phyloP scores from a whole-genome alignment of 2,329 filamentous ascomycete species.

The Gremmenia infestans region DNA sequence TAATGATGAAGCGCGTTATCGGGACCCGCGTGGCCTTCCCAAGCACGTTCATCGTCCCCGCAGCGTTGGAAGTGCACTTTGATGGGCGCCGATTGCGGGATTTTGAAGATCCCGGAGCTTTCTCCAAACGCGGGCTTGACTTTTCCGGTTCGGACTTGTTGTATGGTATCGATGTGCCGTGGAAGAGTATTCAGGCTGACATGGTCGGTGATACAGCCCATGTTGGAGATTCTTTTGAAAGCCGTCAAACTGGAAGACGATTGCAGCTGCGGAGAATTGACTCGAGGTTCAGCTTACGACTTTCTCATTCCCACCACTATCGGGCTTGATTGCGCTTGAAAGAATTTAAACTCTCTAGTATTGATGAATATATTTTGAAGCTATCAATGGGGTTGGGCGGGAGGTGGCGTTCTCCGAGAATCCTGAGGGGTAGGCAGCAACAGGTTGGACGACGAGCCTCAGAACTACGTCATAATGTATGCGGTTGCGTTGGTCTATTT shows the following conservation, averaged over 20 bases:
- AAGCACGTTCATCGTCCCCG: conserved; percentile 9
- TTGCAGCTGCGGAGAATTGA: too few relatives aligned
- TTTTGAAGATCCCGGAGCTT: conserved; percentile 1
- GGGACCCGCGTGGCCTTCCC: conserved; percentile 44
- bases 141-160: conserved; percentile 3
- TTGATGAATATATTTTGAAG: too few relatives aligned
- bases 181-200: not conserved
- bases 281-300: too few relatives aligned
- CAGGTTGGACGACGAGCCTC: too few relatives aligned
- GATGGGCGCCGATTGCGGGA: not conserved
- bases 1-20: conserved; percentile 44
- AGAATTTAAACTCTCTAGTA: too few relatives aligned
- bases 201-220: not conserved
- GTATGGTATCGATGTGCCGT: not conserved
- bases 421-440: too few relatives aligned
- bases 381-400: too few relatives aligned
- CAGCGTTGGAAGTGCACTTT: conserved; percentile 4
- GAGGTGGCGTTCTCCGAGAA: too few relatives aligned
- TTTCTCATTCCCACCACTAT: too few relatives aligned
- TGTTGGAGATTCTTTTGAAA: not conserved
- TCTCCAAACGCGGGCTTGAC: not conserved
- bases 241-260: not conserved
- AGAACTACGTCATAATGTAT: too few relatives aligned
- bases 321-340: too few relatives aligned
- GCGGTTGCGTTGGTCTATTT: too few relatives aligned